Base-by-base conservation (phyloP, 306 rosid genomes). In the Morella rubra region DNA sequence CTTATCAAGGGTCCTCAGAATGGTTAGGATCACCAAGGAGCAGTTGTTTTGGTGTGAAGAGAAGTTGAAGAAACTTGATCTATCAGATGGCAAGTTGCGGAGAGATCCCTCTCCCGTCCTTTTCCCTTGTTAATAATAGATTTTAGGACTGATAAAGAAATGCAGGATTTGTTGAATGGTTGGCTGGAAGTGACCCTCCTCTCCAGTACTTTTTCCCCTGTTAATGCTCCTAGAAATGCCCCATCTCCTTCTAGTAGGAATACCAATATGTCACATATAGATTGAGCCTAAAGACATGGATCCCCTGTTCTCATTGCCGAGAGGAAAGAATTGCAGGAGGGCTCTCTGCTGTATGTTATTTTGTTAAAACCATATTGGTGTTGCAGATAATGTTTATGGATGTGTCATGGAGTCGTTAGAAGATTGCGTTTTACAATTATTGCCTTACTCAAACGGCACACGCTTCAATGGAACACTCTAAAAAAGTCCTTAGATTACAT, bases 21-120 rank as follows among this genome's bases (percentile, higher is more conserved):
- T 95, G 93, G 72, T 66, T 6, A 88, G 91, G 89, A 76, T 92
- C 76, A 88, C 81, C 6, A 92, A 89, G 54, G 96, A 89, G 51
- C 97, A 95, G 72, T 78, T 95, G 72, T 76, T 88, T 69, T 95
- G 98, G 98, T 92, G 98, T 56, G 97, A 95, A 84, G 97, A 92
- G 77, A 95, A 95, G 90, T 81, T 89, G 88, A 95, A 90, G 74
- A 95, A 89, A 72, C 87, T 95, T 32, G 96, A 90, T 69, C 44
- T 90, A 37, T 79, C 83, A 11, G 86, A 82, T 56, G 77, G 90
- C 37, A 88, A 83, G 90, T 80, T 95, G 84, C 83, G 87, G 84
- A 89, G 98, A 85, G 97, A 95, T 76, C 93, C 91, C 0, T 85
- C 89, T 44, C 97, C 97, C 19, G 74, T 85, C 73, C 96, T 95